Base-by-base conservation (phyloP, 345 rosid genomes). In the Chamaenerion angustifolium region DNA sequence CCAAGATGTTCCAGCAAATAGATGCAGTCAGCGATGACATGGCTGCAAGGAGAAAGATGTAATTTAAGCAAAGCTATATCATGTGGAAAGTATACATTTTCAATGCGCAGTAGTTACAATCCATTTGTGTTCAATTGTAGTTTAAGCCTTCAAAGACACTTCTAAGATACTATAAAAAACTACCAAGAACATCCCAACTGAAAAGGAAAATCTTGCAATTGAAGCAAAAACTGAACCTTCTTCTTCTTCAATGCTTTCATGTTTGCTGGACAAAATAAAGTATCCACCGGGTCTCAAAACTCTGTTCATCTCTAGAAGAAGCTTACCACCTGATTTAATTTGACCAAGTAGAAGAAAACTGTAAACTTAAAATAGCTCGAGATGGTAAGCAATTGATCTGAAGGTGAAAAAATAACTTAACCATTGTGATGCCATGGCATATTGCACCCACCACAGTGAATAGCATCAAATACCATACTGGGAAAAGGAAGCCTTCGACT, bases 261-360 rank as follows among this genome's bases (percentile, higher is more conserved):
- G 84, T 53, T 61, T 69, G 69, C 67, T 77, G n/a, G 94, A 81
- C 78, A 90, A 66, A 62, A 90, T 78, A 56, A 90, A 90, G 76
- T 90, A 90, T 37, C 98, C 94, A 9, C 74, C 56, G 11, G 95
- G 98, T 69, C 98, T 76, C 57, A 90, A 62, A 63, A 90, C 71
- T 56, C 98, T 77, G 58, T 90, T 90, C 82, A 90, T 85, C 77
- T 90, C 95, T 46, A 90, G 78, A 58, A 90, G 84, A 65, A 77
- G 88, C 69, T 59, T 85, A 51, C 86, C 94, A 52, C 89, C 97
- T 85, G 71, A 51, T 69, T 65, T 42, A 40, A 25, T 16, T 47
- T 31, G n/a, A 49, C 56, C 16, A 25, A 55, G 37, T 31, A 58
- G 35, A 17, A 27, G 19, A 52, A 46, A 12, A 19, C 11, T 52